Evolutionary conservation across 768 basidiomycete genomes (phyloP), one percentile per base, ranked within the genome.

Genomic region (Boletus pseudo-olivaceus): DNA sequence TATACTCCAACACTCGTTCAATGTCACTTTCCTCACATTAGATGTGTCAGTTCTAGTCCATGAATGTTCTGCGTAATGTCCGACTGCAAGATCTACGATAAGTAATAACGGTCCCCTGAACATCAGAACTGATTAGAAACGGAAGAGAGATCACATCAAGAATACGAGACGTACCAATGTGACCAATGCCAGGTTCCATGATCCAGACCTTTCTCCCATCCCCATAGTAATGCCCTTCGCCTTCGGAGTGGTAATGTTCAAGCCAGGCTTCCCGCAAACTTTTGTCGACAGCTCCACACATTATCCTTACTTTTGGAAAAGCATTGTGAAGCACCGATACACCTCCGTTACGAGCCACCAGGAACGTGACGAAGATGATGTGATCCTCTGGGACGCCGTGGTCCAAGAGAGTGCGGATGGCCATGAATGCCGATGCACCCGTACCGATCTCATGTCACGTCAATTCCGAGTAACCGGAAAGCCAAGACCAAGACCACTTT

Each of bases 341-440:
- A 11, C 93, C 90, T 17, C 94, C 93, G 15, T 75, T 78, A n/a
- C 83, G 80, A 7, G 93, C 88, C 45, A 96, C 87, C 9, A 98
- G 78, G 73, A 96, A 93, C 0, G 93, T 87, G 14, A 94, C 82
- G 64, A 95, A 95, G 53, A 97, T 83, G 60, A 97, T 95, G 62
- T 82, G 84, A 55, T 88, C 83, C 68, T 93, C 82, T 51, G 69
- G 80, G 17, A 96, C 85, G 12, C 96, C 93, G 61, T 99, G 96
- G 67, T 99, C 96, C 17, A 98, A 79, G 10, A 98, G 75, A 11
- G 96, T 82, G 29, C 96, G 88, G 56, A 99, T 90, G 0, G 94
- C 88, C 96, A 98, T 98, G 69, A 98, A 90, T 19, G 87, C 87
- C 4, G 91, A 84, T 0, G 95, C 94, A 5, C 87, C 96, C 0